Evolutionary conservation across 2,329 filamentous ascomycete genomes (phyloP).

Genomic region (Curvularia eragrostidis): DNA sequence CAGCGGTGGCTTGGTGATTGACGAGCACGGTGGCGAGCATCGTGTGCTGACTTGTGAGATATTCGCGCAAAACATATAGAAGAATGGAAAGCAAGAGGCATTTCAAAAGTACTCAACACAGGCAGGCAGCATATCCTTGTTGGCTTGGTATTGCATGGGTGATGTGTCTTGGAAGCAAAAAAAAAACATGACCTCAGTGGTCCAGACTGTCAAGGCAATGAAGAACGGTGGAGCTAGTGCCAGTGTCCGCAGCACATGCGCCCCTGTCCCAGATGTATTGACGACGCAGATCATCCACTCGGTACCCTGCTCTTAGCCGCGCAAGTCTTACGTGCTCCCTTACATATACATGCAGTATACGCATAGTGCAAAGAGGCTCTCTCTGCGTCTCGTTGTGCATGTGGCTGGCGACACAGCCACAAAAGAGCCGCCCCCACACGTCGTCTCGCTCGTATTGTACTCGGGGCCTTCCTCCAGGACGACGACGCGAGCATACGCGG

Average conservation of each 20-base stretch:
- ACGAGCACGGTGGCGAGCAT: neutral
- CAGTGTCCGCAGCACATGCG: neutral
- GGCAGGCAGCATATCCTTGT: neutral
- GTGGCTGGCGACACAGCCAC: constrained; percentile 7
- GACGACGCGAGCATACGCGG: constrained; percentile 20
- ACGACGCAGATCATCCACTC: constrained; percentile 9
- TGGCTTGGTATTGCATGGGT: neutral
- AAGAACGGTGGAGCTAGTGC: neutral
- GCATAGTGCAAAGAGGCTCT: neutral
- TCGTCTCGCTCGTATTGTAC: neutral
- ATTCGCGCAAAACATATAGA: constrained; percentile 24
- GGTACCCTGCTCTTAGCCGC: constrained; percentile 2
- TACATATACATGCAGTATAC: neutral
- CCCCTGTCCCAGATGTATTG: constrained; percentile 1
- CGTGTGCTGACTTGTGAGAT: constrained; percentile 10
- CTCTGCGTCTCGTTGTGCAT: neutral
- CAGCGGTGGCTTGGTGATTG: constrained; percentile 4
- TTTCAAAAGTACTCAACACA: constrained; percentile 1
- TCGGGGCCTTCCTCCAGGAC: neutral
- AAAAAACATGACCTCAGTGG: neutral
- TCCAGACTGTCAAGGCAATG: neutral
- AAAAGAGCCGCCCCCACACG: neutral
- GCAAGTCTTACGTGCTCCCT: constrained; percentile 7
- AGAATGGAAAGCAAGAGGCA: constrained; percentile 19
- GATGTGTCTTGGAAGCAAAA: neutral